Evolutionary conservation across 805 yeast species (phyloP).

Genomic region (Zygotorulaspora sp.): DNA sequence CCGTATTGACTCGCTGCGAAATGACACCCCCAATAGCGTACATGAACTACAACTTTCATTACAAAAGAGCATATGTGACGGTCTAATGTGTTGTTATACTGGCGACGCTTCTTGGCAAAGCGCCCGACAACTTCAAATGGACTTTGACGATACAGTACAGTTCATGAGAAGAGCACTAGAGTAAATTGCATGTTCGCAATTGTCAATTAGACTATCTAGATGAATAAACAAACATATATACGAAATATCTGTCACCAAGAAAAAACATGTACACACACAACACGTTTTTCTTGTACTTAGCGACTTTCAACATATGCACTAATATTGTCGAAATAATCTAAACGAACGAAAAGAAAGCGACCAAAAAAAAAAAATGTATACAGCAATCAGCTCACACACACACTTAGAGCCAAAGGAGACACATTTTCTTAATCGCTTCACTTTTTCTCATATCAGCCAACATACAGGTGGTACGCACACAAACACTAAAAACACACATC

Average conservation of each 20-base stretch:
- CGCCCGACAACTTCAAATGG: constrained; percentile 29
- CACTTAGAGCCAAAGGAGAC: too few species aligned
- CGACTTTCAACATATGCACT: too few species aligned
- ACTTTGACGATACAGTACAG: constrained; percentile 34
- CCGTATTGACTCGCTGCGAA: constrained; percentile 22
- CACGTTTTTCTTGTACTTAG: too few species aligned
- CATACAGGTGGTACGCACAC: constrained; percentile 4
- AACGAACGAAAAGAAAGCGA: background rate
- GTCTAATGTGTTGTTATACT: constrained; percentile 23
- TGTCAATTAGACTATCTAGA: background rate
- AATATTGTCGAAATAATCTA: too few species aligned
- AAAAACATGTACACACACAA: background rate
- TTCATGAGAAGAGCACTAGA: constrained; percentile 36
- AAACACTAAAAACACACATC: constrained; percentile 8
- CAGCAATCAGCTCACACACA: too few species aligned
- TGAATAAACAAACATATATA: background rate
- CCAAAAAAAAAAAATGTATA: too few species aligned
- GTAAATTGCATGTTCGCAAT: constrained; percentile 17
- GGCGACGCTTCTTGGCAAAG: constrained; percentile 26
- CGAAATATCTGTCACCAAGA: background rate
- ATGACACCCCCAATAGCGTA: constrained; percentile 30
- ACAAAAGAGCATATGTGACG: constrained; percentile 32
- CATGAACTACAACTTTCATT: constrained; percentile 31
- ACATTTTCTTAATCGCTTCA: too few species aligned
- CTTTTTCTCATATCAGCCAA: too few species aligned